Conservation (phyloP, 2,329 filamentous ascomycete genomes). For the Neopestalotiopsis sp. region DNA sequence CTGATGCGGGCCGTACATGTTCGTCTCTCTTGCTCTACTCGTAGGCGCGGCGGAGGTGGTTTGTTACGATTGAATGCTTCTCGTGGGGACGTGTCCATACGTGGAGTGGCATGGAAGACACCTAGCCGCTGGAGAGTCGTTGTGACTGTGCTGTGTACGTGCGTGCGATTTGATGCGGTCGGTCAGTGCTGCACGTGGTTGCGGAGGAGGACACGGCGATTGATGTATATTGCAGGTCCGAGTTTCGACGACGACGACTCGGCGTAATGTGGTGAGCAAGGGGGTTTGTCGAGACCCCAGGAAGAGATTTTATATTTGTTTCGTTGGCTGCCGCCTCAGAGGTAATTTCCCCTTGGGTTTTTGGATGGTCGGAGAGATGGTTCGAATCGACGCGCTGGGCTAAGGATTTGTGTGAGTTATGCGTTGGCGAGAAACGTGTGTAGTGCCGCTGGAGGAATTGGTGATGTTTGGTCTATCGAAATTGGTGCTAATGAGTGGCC, state of each 20-base stretch:
- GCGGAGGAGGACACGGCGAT: neutral
- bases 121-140: neutral
- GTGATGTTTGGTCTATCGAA: constrained; percentile 9
- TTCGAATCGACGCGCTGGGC: neutral
- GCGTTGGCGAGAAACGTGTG: too few relatives aligned
- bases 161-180: neutral
- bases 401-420: neutral
- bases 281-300: neutral
- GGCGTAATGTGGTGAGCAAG: neutral
- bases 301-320: neutral
- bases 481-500: constrained; percentile 6
- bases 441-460: neutral
- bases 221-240: too few relatives aligned
- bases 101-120: constrained; percentile 17
- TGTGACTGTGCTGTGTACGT: neutral
- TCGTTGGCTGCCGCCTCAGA: neutral
- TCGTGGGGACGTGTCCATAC: constrained; percentile 12
- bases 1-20: constrained; percentile 80
- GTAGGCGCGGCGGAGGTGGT: constrained; percentile 1
- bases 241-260: too few relatives aligned
- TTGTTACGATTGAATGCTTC: neutral
- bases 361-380: neutral
- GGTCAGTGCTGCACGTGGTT: neutral
- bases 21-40: constrained; percentile 26
- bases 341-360: neutral